Conservation (phyloP, 441 rosid genomes). For the Eutrema salsugineum region DNA sequence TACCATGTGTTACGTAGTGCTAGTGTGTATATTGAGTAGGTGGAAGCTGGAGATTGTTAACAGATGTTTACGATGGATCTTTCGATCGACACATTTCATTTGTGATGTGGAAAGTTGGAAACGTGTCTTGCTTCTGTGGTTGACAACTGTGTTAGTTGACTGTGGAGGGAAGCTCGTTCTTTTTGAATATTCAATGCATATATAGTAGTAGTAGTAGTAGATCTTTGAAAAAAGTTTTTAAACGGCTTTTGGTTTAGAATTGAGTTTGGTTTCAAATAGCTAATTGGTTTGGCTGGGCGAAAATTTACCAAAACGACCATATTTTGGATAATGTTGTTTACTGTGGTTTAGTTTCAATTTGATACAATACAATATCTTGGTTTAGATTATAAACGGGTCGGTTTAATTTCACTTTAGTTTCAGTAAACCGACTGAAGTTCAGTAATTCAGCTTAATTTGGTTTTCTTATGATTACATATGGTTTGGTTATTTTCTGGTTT, state of each 20-base stretch:
- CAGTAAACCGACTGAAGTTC: neutral
- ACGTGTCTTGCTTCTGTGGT: neutral
- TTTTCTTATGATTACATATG: neutral
- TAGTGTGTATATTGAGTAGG: slow-evolving; percentile 1
- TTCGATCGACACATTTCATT: slow-evolving; percentile 8
- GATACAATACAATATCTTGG: neutral
- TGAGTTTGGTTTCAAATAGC: neutral
- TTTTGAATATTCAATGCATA: too few relatives aligned
- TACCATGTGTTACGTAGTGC: neutral
- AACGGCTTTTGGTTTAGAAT: too few relatives aligned
- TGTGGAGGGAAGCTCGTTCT: neutral
- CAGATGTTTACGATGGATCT: neutral
- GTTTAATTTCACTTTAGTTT: too few relatives aligned
- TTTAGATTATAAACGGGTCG: too few relatives aligned
- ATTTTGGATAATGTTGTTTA: too few relatives aligned
- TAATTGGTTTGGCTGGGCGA: too few relatives aligned
- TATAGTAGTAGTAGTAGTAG: too few relatives aligned
- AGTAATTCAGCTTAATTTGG: neutral
- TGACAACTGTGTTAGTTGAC: neutral
- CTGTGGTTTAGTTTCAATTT: neutral
- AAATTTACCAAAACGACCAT: neutral
- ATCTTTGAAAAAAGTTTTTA: too few relatives aligned
- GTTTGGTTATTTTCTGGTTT: neutral
- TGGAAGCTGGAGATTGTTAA: slow-evolving; percentile 16
- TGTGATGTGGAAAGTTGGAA: neutral